Base-by-base conservation (phyloP, 2,329 filamentous ascomycete genomes). In the Apiospora aurea region DNA sequence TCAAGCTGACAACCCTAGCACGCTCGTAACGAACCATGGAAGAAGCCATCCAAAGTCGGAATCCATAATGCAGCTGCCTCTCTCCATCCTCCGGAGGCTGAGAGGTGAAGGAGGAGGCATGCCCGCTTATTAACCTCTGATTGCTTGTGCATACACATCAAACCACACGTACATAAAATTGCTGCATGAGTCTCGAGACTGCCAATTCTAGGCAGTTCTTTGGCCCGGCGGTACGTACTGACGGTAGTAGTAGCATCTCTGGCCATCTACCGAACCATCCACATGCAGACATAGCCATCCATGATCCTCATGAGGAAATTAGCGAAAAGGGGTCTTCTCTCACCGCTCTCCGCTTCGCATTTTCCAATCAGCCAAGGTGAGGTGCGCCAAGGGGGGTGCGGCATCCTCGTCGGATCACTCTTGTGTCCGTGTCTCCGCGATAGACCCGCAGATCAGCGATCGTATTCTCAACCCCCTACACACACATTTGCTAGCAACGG, bases 381-480 rank as follows among this genome's bases (percentile, higher is more conserved):
- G 57, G 57, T 64, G 34, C 57, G 57, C 57, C 57, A 64, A 41
- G 57, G 57, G 53, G 29, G 29, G 18, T 64, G 57, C 21, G 41
- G 21, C 34, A 51, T 51, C 29, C 57, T 64, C 34, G 34, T 64
- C 57, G 57, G 57, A 64, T 64, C 57, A 64, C 57, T 64, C 34
- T 21, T n/a, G 57, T 10, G 57, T 41, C 57, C 34, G 57, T 64
- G 57, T 64, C 57, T 64, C 34, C 34, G 57, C 57, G 29, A 64
- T 64, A 41, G 57, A 64, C 57, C 57, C 57, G 34, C 57, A 64
- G 57, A 64, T 64, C 57, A 64, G 57, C 57, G 57, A 64, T 64
- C 57, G 57, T 64, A 64, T 64, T 64, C 34, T 64, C 57, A n/a
- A 64, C 57, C 57, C 57, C 57, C 34, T 64, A 64, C 57, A 41